Evolutionary conservation across 2,329 filamentous ascomycete species (phyloP), one percentile per base, ranked within the genome.

Genomic region (Plectosphaerella cucumerina): DNA sequence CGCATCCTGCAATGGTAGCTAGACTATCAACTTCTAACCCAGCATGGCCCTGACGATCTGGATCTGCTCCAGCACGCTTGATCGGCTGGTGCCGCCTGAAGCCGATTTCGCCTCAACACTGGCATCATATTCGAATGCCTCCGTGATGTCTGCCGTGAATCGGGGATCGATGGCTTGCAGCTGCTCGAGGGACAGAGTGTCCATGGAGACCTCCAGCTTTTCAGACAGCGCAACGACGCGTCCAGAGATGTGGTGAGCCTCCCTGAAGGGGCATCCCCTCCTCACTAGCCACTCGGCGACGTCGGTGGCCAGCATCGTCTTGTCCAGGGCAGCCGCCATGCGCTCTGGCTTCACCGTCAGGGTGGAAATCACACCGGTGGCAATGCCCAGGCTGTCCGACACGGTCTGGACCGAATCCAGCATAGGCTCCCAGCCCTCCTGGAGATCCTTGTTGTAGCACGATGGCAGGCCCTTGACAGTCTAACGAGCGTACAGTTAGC

Each of bases 371-470:
- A 90, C 85, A 43, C 88, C 85, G 8, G 85, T 87, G 17, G 86
- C 86, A 51, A 92, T 92, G 62, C 85, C 82, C 43, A 90, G 76
- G 62, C 84, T 87, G 69, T 90, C 86, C 52, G 77, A 79, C 51
- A 90, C 75, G 44, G 86, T 89, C 72, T 88, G 85, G 67, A 89
- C 80, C 61, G 85, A 82, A 68, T 91, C 87, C 51, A 91, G 77
- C 67, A 92, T 78, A 9, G 87, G 86, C 70, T 90, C 85, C 54
- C 89, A 85, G 39, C 81, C 83, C 67, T 92, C 88, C 66, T 92
- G 88, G 42, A 89, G 65, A 65, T 91, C 86, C 66, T 90, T 89
- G 74, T 89, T 89, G 71, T 91, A 91, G 21, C 84, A 88, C 31
- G 77, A 81, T 17, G 87, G 86, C 39, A 90, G 78, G 50, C 86